Evolutionary conservation across 441 rosid genomes (phyloP).

Genomic region (Populus hybrid): DNA sequence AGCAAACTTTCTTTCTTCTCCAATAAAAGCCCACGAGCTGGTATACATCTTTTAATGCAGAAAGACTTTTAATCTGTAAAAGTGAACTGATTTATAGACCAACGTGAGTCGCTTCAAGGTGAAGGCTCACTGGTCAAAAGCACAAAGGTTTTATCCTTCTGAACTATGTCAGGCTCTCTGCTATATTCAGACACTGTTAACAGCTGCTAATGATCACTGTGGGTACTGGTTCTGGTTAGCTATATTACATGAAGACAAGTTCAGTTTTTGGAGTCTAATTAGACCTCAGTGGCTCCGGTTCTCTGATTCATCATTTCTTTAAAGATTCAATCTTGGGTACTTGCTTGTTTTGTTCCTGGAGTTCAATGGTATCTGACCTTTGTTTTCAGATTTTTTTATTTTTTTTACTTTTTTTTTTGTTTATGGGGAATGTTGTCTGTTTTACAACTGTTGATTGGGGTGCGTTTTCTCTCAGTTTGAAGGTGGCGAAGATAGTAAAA

Average conservation of each 20-base stretch:
- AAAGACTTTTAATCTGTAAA: slow-evolving; percentile 26
- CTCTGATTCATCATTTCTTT: slow-evolving; percentile 1
- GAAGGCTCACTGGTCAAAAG: slow-evolving; percentile 35
- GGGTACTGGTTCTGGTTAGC: slow-evolving; percentile 29
- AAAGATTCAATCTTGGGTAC: slow-evolving; percentile 11
- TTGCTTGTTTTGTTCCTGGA: slow-evolving; percentile 16
- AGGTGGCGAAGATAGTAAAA: slow-evolving; percentile 43
- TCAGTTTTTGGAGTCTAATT: slow-evolving; percentile 36
- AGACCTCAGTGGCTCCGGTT: slow-evolving; percentile 7
- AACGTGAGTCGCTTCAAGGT: slow-evolving; percentile 19
- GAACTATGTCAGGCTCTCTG: slow-evolving; percentile 19
- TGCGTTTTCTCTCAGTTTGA: slow-evolving; percentile 35
- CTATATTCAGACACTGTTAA: slow-evolving; percentile 29
- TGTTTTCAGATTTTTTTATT: slow-evolving; percentile 18
- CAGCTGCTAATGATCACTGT: slow-evolving; percentile 33
- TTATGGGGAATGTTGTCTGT: slow-evolving; percentile 18
- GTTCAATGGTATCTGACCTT: slow-evolving; percentile 14
- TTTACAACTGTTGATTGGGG: slow-evolving; percentile 19
- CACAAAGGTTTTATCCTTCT: slow-evolving; percentile 34
- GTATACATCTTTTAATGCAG: slow-evolving; percentile 42
- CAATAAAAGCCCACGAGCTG: slow-evolving; percentile 29
- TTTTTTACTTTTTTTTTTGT: background rate
- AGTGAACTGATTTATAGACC: slow-evolving; percentile 32
- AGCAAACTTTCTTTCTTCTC: background rate
- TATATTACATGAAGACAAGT: slow-evolving; percentile 41